Base-by-base conservation (phyloP, 306 rosid genomes). In the Lathyrus tuberosus region DNA sequence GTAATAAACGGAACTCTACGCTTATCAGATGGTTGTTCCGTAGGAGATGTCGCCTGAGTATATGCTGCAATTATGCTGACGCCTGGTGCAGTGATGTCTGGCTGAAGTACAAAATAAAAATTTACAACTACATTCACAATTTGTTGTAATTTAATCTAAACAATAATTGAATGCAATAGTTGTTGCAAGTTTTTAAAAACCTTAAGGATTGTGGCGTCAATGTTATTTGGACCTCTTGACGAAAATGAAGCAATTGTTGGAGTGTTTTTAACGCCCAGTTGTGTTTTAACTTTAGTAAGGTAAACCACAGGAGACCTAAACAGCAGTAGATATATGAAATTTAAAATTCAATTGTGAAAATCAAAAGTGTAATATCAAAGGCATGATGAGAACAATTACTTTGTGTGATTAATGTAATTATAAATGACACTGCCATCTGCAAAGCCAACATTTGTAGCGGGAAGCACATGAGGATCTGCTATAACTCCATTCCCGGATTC, bases 201-300 rank as follows among this genome's bases (percentile, higher is more conserved):
- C 97, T 92, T 89, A 41, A 89, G 87, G 62, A 92, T 52, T 17
- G 72, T 1, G 17, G 76, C 63, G 17, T 73, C 89, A 38, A 89
- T 0, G 6, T 0, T 0, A 68, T 42, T 84, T 14, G 97, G 97
- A 1, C 97, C 97, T 38, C 96, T 84, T 20, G 96, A 89, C 13
- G 97, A 92, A 83, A 92, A 89, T 41, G 85, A 1, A 65, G 96
- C 95, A 56, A 92, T 15, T 13, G 37, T 0, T 20, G 96, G 97
- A 44, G 88, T 67, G 33, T 86, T 78, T 38, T 73, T 78, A 20
- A 4, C 3, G 14, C 80, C 85, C 6, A 83, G 2, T 53, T 58
- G 56, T 15, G 96, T 84, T 46, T 57, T 80, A 42, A 60, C 84
- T 0, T 4, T 56, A 57, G 85, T 78, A 17, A 89, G 52, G 77